Percentiles rank a stretch among this genome's conserved stretches.
These are phyloP conservation scores for Lactarius psammicola DNA, from an alignment of 768 basidiomycete genomes.

Conservation along the genomic window DNA sequence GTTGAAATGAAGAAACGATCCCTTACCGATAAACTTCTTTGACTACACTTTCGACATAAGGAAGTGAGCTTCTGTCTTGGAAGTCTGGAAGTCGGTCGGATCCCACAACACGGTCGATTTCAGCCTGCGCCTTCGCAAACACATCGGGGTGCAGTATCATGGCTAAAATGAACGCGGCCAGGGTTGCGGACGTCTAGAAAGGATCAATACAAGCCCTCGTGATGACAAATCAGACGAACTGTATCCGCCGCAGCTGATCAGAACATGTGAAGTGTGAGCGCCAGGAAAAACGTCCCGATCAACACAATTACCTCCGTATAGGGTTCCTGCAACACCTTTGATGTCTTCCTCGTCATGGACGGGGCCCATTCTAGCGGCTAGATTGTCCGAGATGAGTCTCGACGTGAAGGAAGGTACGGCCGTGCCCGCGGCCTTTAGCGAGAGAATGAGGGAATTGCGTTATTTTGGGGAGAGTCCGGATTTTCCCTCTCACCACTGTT, in stretches of 20 bases:
- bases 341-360: slow-evolving; percentile 27
- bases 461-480: neutral
- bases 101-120: slow-evolving; percentile 33
- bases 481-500: slow-evolving; percentile 16
- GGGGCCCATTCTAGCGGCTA: slow-evolving; percentile 9
- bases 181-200: slow-evolving; percentile 26
- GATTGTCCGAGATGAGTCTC: slow-evolving; percentile 23
- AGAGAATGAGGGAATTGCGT: neutral
- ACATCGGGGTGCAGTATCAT: slow-evolving; percentile 31
- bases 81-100: slow-evolving; percentile 33
- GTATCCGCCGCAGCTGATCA: slow-evolving; percentile 29
- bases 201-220: neutral
- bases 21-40: slow-evolving; percentile 31
- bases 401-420: slow-evolving; percentile 29
- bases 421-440: slow-evolving; percentile 26
- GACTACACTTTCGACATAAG: slow-evolving; percentile 31
- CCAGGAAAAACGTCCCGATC: neutral
- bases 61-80: slow-evolving; percentile 30
- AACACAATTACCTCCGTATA: slow-evolving; percentile 24
- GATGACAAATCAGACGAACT: slow-evolving; percentile 11
- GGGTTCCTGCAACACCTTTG: slow-evolving; percentile 27
- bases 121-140: slow-evolving; percentile 32
- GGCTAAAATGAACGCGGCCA: slow-evolving; percentile 27
- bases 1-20: neutral
- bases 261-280: slow-evolving; percentile 24